These are phyloP conservation scores for Porogramme epimiltina DNA, from an alignment of 1,284 basidiomycete species.

Conservation along the genomic window DNA sequence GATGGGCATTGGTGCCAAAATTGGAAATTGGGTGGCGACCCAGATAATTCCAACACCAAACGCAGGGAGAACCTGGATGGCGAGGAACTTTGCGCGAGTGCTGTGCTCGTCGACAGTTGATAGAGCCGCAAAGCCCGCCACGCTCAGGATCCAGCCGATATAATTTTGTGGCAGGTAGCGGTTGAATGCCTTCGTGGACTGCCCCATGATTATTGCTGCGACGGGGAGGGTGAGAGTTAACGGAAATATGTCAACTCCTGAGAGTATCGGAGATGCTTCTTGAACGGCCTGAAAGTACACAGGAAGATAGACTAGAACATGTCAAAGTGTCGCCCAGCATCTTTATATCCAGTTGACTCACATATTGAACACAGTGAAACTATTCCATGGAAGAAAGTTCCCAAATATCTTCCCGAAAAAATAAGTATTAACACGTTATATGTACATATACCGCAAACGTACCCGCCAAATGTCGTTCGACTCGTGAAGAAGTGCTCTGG, in stretches of 20 bases:
- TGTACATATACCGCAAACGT: background rate
- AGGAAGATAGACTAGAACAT: constrained; percentile 23
- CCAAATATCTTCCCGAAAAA: constrained; percentile 18
- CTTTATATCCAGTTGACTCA: constrained; percentile 1
- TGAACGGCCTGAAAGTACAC: constrained; percentile 51
- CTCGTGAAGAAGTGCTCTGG: constrained; percentile 33
- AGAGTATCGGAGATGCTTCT: constrained; percentile 41
- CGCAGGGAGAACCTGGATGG: background rate
- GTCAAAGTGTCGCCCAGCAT: background rate
- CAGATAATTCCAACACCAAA: background rate
- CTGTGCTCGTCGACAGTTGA: background rate
- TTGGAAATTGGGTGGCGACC: constrained; percentile 29
- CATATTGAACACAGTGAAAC: constrained; percentile 22
- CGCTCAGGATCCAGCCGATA: background rate
- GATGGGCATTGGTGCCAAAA: constrained; percentile 36
- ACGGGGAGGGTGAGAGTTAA: constrained; percentile 37
- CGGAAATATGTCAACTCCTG: constrained; percentile 38
- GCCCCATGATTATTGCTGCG: constrained; percentile 30
- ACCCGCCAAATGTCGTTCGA: constrained; percentile 33
- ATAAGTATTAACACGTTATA: no score
- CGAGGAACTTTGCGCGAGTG: background rate
- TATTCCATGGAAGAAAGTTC: constrained; percentile 20
- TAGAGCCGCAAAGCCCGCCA: background rate
- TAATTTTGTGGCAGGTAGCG: constrained; percentile 28
- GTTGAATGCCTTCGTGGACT: constrained; percentile 28